Percentiles rank a stretch among this genome's conserved stretches.
These are phyloP conservation scores for Nigrospora oryzae DNA, from an alignment of 2,329 filamentous ascomycete genomes.

Conservation along the genomic window DNA sequence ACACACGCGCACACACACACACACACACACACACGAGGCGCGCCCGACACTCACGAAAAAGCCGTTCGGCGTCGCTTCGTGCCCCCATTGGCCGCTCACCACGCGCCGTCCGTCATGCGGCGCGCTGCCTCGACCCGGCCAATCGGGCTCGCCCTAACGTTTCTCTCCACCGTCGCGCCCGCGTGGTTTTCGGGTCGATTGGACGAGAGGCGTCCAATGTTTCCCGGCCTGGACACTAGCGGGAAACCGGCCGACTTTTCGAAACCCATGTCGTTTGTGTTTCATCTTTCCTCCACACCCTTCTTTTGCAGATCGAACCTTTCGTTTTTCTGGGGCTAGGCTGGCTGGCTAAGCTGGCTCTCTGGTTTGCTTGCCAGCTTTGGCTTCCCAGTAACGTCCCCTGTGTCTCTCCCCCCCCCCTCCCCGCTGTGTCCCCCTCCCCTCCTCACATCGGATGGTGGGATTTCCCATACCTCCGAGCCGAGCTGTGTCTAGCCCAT, in stretches of 20 bases:
- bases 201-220: conserved; percentile 1
- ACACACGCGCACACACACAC: too few species aligned
- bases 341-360: too few species aligned
- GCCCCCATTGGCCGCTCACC: conserved; percentile 2
- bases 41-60: too few species aligned
- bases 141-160: conserved; percentile 2
- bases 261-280: conserved; percentile 1
- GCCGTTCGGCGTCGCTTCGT: too few species aligned
- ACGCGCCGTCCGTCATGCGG: conserved; percentile 5
- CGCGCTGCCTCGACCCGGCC: conserved; percentile 1
- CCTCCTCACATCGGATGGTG: background rate
- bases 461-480: background rate
- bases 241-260: background rate
- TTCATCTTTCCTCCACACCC: background rate
- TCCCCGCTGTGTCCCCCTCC: too few species aligned
- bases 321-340: too few species aligned
- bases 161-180: conserved; percentile 4
- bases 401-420: too few species aligned
- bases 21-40: too few species aligned
- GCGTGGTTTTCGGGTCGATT: conserved; percentile 8
- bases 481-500: too few species aligned
- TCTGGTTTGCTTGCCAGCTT: too few species aligned
- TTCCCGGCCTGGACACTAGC: background rate
- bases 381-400: too few species aligned
- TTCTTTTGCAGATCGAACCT: too few species aligned